Base-by-base conservation (phyloP, 139 green algal genomes). In the Chlamydomonas sp. region DNA sequence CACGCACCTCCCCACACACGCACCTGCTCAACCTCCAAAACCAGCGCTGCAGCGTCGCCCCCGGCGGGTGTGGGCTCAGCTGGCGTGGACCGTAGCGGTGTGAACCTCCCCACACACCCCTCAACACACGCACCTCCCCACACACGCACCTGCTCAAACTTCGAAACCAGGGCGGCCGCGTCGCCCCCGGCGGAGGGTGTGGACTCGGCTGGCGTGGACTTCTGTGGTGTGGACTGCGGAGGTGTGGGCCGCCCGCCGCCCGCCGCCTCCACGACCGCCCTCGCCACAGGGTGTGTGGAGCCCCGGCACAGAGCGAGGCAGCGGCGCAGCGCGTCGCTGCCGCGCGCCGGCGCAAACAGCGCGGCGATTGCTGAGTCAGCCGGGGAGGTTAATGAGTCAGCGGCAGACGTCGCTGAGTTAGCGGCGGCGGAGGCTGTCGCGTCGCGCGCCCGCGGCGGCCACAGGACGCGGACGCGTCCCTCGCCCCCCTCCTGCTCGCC, bases 251-350 rank as follows among this genome's bases (percentile, higher is more conserved):
- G n/a, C n/a, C n/a, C n/a, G 16, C 54, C 20, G n/a, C 36, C 57
- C 2, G 35, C 66, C 16, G 73, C 74, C n/a, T 67, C 58, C 43
- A 78, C 70, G 58, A 88, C 69, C 33, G 83, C 83, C 1, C 72
- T 61, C 1, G 79, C 79, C 22, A 86, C 77, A 1, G 83, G 83
- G 54, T 86, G 83, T 13, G 71, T 84, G 43, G 74, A 83, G 3
- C 73, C 63, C 1, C 75, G 58, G 0, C 75, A 83, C 38, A 86
- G 37, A 2, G 79, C 79, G 5, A 79, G 73, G 2, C 77, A 79
- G 63, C 70, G 84, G 43, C 71, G 65, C 29, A 77, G 26, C 2
- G 81, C 81, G 3, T 37, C 60, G 65, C 65, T 35, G 22, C 63
- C 36, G 22, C n/a, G n/a, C n/a, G n/a, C n/a, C n/a, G n/a, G n/a